These are phyloP conservation scores for Sonneratia alba DNA, from an alignment of 345 rosid species.

Conservation along the genomic window DNA sequence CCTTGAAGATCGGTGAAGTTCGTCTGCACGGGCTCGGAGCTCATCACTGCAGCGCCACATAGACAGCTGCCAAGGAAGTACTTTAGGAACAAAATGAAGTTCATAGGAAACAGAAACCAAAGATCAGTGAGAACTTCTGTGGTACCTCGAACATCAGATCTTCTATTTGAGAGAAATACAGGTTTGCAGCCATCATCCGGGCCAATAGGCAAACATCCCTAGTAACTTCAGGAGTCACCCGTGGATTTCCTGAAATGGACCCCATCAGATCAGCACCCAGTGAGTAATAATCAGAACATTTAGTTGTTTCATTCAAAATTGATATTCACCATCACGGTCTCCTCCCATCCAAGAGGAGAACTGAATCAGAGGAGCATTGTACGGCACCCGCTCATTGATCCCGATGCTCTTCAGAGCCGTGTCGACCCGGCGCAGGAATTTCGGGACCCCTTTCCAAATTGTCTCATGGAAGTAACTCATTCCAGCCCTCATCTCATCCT, in stretches of 20 bases:
- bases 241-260: conserved; percentile 64
- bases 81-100: conserved; percentile 2
- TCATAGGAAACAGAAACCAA: background rate
- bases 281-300: background rate
- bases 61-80: conserved; percentile 46
- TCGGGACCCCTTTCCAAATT: too few species aligned
- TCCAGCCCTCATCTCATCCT: too few species aligned
- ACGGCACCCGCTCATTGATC: too few species aligned
- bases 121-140: background rate
- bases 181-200: conserved; percentile 97
- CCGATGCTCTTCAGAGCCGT: too few species aligned
- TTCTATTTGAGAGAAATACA: conserved; percentile 92
- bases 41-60: conserved; percentile 99
- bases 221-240: conserved; percentile 96
- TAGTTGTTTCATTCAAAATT: background rate
- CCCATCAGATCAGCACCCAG: background rate
- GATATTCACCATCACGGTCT: background rate
- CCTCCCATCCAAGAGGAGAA: too few species aligned
- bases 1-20: conserved; percentile 56
- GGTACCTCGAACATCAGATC: conserved; percentile 98
- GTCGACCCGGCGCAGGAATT: too few species aligned
- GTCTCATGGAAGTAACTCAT: too few species aligned
- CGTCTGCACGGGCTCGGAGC: conserved; percentile 69
- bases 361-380: too few species aligned
- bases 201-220: conserved; percentile 95